Base-by-base conservation (phyloP, 805 yeast species). In the Lachancea waltii region DNA sequence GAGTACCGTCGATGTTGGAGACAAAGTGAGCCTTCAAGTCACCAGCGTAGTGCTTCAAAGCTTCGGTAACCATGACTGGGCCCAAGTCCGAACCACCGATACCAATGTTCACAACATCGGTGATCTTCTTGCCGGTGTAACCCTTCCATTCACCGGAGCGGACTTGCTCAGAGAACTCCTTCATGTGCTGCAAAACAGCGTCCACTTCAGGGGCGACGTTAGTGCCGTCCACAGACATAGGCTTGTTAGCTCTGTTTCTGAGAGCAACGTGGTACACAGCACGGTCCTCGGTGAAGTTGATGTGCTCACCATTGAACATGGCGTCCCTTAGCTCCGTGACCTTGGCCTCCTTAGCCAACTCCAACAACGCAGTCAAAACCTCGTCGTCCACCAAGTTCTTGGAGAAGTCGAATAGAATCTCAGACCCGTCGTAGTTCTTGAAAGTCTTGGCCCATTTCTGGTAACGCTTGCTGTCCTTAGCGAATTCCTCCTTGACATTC, bases 1-100 rank as follows among this genome's bases (percentile, higher is more conserved):
- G 95, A 41, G 98, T 92, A 63, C 98, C 98, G 63, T 92, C 98
- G 60, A 92, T 90, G 77, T 92, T 92, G 51, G 97, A 90, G 46
- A 92, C 98, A 66, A 89, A 92, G 69, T 90, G 95, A 36, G 78
- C 95, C 47, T 71, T 66, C 53, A 92, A 71, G 48, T 78, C 81
- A 52, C 83, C 75, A 44, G 82, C 68, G 67, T 90, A 92, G 51
- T 85, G 81, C 73, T 90, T 92, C 62, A 92, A 75, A 29, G 98
- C 97, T 71, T 92, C 97, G 46, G 97, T 86, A 54, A 92, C 97
- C 98, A 92, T 92, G 38, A 92, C 97, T 32, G 98, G 98, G 56
- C 98, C 98, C 55, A 92, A 75, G 67, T 92, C 98, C 20, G 97
- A 87, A 53, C 98, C 98, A 62, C 98, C 98, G 61, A 92, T 92